Percentiles rank a stretch among this genome's conserved stretches.
phyloP scores from a whole-genome alignment of 1,139 yeast species.

The Pichia sorboxylosa region DNA sequence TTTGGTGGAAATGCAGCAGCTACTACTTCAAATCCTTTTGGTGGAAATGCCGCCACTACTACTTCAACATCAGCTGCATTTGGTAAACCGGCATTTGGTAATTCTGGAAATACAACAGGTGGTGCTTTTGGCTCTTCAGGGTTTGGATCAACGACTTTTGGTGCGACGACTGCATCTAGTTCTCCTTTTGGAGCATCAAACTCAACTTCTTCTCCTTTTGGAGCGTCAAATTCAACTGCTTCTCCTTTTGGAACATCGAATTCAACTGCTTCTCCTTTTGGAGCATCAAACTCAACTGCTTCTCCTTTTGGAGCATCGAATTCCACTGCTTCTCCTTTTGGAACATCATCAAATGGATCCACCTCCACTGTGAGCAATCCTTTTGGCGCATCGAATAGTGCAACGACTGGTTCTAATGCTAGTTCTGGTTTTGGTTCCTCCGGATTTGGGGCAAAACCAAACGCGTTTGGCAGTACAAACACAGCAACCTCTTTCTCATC shows the following conservation, averaged over 20 bases:
- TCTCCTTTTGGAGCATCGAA: neutral
- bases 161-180: slow-evolving; percentile 2
- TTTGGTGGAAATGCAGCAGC: neutral
- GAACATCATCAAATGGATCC: slow-evolving; percentile 9
- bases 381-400: slow-evolving; percentile 1
- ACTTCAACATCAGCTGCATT: slow-evolving; percentile 11
- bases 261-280: slow-evolving; percentile 5
- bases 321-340: slow-evolving; percentile 8
- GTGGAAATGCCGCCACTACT: slow-evolving; percentile 3
- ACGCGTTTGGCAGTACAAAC: neutral
- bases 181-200: slow-evolving; percentile 9
- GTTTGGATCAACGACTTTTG: slow-evolving; percentile 2
- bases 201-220: slow-evolving; percentile 5
- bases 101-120: neutral
- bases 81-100: slow-evolving; percentile 4
- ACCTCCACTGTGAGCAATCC: slow-evolving; percentile 8
- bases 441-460: neutral
- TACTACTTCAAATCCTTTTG: neutral
- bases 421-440: neutral
- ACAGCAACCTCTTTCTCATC: slow-evolving; percentile 7
- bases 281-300: slow-evolving; percentile 1
- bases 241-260: slow-evolving; percentile 2
- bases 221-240: slow-evolving; percentile 1
- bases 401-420: neutral
- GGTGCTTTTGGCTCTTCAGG: slow-evolving; percentile 4